Conservation (phyloP, 2,329 filamentous ascomycete species). For the Penicillium capsulatum region DNA sequence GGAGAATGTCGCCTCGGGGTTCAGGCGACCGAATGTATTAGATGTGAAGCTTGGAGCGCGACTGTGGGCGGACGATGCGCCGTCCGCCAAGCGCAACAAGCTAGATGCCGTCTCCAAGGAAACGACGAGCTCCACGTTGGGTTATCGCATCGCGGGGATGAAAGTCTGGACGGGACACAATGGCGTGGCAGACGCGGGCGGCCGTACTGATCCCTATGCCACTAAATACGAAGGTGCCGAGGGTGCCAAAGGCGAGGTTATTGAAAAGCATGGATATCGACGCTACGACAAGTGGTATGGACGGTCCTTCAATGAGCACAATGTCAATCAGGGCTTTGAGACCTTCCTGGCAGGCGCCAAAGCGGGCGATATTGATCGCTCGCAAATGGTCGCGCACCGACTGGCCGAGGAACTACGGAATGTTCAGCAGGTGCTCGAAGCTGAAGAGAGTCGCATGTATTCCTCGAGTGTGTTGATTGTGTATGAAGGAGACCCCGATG, state of each 20-base stretch:
- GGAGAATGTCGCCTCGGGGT: constrained; percentile 77
- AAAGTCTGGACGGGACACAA: constrained; percentile 50
- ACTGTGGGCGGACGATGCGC: constrained; percentile 73
- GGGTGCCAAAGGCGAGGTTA: constrained; percentile 40
- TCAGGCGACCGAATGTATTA: constrained; percentile 79
- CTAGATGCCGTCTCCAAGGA: constrained; percentile 57
- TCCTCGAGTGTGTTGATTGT: constrained; percentile 61
- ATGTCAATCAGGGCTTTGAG: constrained; percentile 55
- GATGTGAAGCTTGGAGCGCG: constrained; percentile 87
- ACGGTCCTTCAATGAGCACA: constrained; percentile 53
- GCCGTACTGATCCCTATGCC: constrained; percentile 33
- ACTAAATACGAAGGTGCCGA: constrained; percentile 46
- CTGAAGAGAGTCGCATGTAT: constrained; percentile 63
- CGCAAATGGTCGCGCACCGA: constrained; percentile 42
- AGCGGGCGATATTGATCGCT: constrained; percentile 40
- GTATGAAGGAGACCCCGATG: constrained; percentile 60
- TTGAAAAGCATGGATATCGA: constrained; percentile 52
- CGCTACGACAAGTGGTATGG: constrained; percentile 65
- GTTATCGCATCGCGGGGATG: constrained; percentile 64
- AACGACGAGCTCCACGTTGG: constrained; percentile 58
- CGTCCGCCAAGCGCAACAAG: constrained; percentile 54
- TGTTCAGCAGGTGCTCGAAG: constrained; percentile 49
- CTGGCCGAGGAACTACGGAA: constrained; percentile 41
- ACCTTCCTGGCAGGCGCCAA: constrained; percentile 52
- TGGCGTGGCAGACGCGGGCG: constrained; percentile 29